A percentile compares a stretch with the other conserved stretches of the same genome.
Evolutionary conservation across 306 rosid genomes (phyloP).

Genomic region (Vigna nakashimae): DNA sequence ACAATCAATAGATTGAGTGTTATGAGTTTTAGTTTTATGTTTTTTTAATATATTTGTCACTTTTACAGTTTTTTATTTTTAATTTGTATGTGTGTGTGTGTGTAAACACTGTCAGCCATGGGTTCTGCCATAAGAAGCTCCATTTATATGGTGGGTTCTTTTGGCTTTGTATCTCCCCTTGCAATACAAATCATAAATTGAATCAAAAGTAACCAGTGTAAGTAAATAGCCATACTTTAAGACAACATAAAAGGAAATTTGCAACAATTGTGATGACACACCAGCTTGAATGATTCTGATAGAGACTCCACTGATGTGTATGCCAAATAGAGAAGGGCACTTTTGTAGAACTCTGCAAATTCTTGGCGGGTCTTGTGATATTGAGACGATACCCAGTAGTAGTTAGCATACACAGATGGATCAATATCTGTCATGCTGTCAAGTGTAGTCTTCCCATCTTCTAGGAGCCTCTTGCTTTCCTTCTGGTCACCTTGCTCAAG

Average conservation of each 20-base stretch:
- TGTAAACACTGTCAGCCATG: too few species aligned
- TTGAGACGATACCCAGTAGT: constrained; percentile 98
- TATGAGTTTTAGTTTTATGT: too few species aligned
- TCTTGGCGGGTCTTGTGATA: constrained; percentile 82
- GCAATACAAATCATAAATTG: constrained; percentile 9
- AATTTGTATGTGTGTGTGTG: too few species aligned
- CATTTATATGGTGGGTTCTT: too few species aligned
- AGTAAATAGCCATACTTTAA: background rate
- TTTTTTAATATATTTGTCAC: too few species aligned
- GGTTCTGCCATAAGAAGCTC: too few species aligned
- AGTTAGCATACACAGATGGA: constrained; percentile 93
- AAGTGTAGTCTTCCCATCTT: constrained; percentile 91
- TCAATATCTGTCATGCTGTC: constrained; percentile 99
- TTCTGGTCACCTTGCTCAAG: constrained; percentile 90
- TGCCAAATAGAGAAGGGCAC: constrained; percentile 97
- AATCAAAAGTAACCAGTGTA: background rate
- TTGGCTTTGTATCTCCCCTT: background rate
- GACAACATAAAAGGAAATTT: constrained; percentile 4
- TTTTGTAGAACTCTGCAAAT: constrained; percentile 98
- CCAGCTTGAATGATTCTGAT: constrained; percentile 98
- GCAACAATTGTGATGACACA: constrained; percentile 44
- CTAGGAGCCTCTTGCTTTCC: constrained; percentile 90
- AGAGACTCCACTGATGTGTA: constrained; percentile 97
- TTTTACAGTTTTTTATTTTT: too few species aligned
- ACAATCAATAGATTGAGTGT: too few species aligned